Base-by-base conservation (phyloP, 805 yeast genomes). In the Sporopachydermia quercuum region DNA sequence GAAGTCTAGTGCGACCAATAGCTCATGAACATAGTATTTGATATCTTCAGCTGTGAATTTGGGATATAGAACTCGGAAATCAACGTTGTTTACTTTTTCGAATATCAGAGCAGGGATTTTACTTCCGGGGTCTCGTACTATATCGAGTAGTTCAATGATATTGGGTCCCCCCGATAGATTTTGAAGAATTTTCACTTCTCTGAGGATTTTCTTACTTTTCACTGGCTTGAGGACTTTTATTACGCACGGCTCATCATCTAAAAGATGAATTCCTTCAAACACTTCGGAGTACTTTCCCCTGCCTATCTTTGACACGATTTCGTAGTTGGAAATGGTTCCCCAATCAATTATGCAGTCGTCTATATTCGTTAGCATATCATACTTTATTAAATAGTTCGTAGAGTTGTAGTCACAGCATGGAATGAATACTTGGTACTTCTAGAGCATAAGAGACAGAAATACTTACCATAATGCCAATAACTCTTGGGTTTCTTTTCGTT, bases 211-310 rank as follows among this genome's bases (percentile, higher is more conserved):
- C 68, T 87, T 87, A 64, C 81, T 71, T 60, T 85, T 87, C 16
- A 87, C 94, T 5, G 96, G 96, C 58, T 87, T 87, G 51, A 87
- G 66, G 49, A 85, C 93, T 56, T 87, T 87, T 48, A 87, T 82
- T 35, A 87, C 89, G 51, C 91, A 80, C 35, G 68, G 66, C 42
- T 65, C 69, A 40, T 73, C 76, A 46, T 71, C 72, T 40, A 71
- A 65, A 39, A 82, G 63, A 53, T 82, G 78, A 36, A 78, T 68
- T 18, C 95, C 96, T 55, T 77, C 80, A 56, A 87, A 87, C 19
- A 87, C 96, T 58, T 87, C 96, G n/a, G 93, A 79, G 60, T 86
- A 87, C 62, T 84, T 87, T 17, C 96, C 96, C 42, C 95, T 71
- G 11, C 96, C 96, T 15, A 87, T 78, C 59, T 86, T 84, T 45